phyloP scores from a whole-genome alignment of 2,329 filamentous ascomycete species.

The Pyricularia sp. region DNA sequence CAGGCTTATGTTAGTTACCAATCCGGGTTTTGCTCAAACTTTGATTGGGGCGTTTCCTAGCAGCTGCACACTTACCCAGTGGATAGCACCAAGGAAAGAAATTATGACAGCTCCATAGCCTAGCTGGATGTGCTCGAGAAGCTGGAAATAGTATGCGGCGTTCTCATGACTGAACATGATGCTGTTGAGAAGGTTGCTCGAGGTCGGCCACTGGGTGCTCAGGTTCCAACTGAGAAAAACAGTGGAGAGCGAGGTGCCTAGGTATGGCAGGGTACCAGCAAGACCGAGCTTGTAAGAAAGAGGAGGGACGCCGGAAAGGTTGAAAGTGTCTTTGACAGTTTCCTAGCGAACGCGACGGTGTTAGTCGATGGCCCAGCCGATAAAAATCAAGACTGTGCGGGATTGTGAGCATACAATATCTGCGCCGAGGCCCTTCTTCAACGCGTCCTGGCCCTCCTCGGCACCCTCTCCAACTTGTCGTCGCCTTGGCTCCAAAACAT shows the following conservation, averaged over 20 bases:
- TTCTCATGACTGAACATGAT: slow-evolving; percentile 59
- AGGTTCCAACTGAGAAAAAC: slow-evolving; percentile 77
- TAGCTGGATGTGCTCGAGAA: slow-evolving; percentile 80
- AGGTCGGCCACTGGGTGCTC: slow-evolving; percentile 51
- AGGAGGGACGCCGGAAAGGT: slow-evolving; percentile 52
- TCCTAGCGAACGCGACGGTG: slow-evolving; percentile 28
- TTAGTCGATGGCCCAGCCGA: background rate
- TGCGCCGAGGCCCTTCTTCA: slow-evolving; percentile 27
- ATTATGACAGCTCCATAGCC: slow-evolving; percentile 89
- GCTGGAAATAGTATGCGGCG: slow-evolving; percentile 60
- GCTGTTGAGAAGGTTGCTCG: slow-evolving; percentile 55
- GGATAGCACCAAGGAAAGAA: slow-evolving; percentile 86
- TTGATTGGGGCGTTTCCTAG: background rate
- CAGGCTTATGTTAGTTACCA: background rate
- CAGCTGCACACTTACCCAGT: slow-evolving; percentile 51
- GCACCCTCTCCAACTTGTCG: slow-evolving; percentile 7
- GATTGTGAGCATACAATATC: slow-evolving; percentile 40
- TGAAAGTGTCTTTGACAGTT: slow-evolving; percentile 61
- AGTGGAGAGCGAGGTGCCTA: slow-evolving; percentile 74
- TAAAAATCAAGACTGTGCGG: slow-evolving; percentile 6
- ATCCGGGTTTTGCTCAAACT: background rate
- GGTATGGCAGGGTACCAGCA: slow-evolving; percentile 75
- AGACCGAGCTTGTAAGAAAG: slow-evolving; percentile 61
- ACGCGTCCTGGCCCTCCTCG: slow-evolving; percentile 14
- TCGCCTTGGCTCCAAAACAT: slow-evolving; percentile 31